Base-by-base conservation (phyloP, 164 flowering plant genomes). In the Annona squamosa region DNA sequence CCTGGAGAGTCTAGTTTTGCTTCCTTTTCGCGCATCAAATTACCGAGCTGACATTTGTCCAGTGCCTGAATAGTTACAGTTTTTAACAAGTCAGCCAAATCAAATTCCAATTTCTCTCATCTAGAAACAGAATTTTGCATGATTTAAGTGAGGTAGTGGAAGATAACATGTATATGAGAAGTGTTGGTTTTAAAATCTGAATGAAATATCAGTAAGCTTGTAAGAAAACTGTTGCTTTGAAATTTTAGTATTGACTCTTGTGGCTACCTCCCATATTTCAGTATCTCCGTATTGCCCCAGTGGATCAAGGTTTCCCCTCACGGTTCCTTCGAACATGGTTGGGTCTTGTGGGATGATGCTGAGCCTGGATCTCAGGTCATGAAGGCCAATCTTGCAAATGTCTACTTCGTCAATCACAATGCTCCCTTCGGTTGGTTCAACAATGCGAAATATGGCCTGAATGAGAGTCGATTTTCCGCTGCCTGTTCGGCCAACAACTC, bases 281-380 rank as follows among this genome's bases (percentile, higher is more conserved):
- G 1, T 46, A 73, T 94, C 98, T 2, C 87, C 74, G 77, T 87
- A 81, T 77, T 86, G 88, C 67, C 77, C 81, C n/a, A 94, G 67
- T 17, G 98, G 97, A 71, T 94, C 98, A 12, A 94, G 92, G 81
- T 92, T 94, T 74, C 86, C 90, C 83, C 98, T 83, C 46, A 92
- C 87, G 19, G 97, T 89, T 72, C 98, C 98, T 72, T 92, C 94
- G 73, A 94, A 94, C 90, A 94, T 75, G 26, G 94, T 82, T 46
- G 97, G 97, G 75, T 94, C 98, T 72, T 94, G 98, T 5, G 98
- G 98, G 9, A 94, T 94, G 82, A 92, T 94, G 82, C 97, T 88
- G 42, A 94, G 89, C 74, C 91, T 87, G 62, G 90, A 81, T 80
- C 98, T 87, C 79, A 92, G 81, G 78, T 94, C 98, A 77, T 94